Percentiles rank a stretch among this genome's conserved stretches.
Conservation (phyloP, 2,329 filamentous ascomycete species). For the Penicillium olsonii region DNA sequence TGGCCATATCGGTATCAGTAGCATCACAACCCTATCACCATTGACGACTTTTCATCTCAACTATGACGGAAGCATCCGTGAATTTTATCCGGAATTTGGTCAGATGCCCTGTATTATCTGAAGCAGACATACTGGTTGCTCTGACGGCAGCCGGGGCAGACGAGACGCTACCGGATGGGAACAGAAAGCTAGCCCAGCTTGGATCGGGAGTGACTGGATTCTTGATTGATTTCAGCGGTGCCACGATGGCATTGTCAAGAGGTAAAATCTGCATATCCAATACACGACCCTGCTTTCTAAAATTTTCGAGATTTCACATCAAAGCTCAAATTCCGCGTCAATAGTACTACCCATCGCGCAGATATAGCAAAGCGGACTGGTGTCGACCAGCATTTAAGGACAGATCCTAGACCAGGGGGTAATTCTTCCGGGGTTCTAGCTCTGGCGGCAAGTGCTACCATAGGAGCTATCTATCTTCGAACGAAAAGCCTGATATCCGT, state of each 20-base stretch:
- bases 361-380: not conserved
- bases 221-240: not conserved
- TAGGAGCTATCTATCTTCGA: not conserved
- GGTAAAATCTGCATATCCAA: not conserved
- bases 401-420: not conserved
- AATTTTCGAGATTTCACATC: not conserved
- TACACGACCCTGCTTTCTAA: not conserved
- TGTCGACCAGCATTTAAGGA: not conserved
- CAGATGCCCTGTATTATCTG: not conserved
- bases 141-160: not conserved
- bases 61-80: not conserved
- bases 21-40: not conserved
- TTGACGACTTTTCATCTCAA: not conserved
- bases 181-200: not conserved
- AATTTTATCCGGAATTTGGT: not conserved
- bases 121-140: not conserved
- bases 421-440: not conserved
- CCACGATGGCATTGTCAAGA: not conserved
- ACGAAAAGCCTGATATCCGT: not conserved
- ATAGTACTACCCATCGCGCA: not conserved
- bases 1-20: not conserved
- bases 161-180: not conserved
- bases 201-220: not conserved
- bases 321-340: not conserved
- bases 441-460: not conserved